Base-by-base conservation (phyloP, 2,329 filamentous ascomycete species). In the Orbilia javanica region DNA sequence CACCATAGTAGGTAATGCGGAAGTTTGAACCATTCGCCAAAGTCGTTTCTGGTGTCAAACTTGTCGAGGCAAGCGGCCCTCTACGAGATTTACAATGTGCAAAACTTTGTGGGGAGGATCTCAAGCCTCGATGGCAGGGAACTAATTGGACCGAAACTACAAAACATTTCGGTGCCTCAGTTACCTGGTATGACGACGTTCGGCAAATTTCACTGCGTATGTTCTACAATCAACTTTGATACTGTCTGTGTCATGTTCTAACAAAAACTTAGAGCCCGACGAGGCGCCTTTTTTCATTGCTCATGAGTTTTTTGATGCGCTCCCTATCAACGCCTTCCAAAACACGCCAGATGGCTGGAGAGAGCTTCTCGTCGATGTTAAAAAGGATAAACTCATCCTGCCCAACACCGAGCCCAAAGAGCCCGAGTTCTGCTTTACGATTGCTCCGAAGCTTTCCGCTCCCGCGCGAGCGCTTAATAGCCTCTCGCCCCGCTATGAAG, bases 221-320 rank as follows among this genome's bases (percentile, higher is more conserved):
- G 67, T 31, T n/a, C 15, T 6, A 13, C 48, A 6, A 29, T 31
- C 22, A 13, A 25, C 18, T 20, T 36, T 36, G 8, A 20, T 10
- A 55, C 36, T 10, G 3, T 46, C 2, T 4, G 6, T n/a, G 36
- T 20, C 13, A 39, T 13, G 6, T 44, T 31, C 48, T 20, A 46
- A 39, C 29, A 2, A 39, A 15, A 27, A 25, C 52, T 15, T 36
- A 91, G 90, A 89, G 78, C 85, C 89, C 22, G 87, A 88, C 77
- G 92, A 92, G 83, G 92, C 90, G 22, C 95, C 96, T 0, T 96
- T 98, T 84, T 97, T 99, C 78, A 89, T 98, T 60, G 96, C 96
- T 3, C 96, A 99, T 84, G 96, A 99, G 83, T 98, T 99, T 87
- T 99, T 99, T 85, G 96, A 99, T 81, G 96, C 96, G 1, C 90